A percentile compares a stretch with the other conserved stretches of the same genome.
Evolutionary conservation across 495 filamentous ascomycete genomes (phyloP).

Genomic region (Hyaloscypha finlandica): DNA sequence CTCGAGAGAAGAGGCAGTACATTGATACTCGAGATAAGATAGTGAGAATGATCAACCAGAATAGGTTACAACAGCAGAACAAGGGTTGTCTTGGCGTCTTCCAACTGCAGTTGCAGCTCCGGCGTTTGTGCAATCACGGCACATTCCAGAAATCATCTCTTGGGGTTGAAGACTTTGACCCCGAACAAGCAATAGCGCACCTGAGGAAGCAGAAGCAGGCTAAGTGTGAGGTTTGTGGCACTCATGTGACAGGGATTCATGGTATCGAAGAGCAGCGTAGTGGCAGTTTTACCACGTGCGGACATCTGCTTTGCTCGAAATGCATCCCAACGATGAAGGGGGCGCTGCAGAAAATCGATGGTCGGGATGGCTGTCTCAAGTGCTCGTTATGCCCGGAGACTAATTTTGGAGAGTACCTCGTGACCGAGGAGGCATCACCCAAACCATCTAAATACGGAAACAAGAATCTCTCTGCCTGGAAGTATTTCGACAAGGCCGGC

Average conservation of each 20-base stretch:
- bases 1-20: constrained; percentile 15
- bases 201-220: constrained; percentile 12
- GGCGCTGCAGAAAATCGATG: constrained; percentile 8
- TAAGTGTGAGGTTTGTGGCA: constrained; percentile 16
- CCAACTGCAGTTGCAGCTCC: constrained; percentile 43
- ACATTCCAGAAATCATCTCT: constrained; percentile 43
- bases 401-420: constrained; percentile 14
- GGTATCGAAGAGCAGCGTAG: constrained; percentile 12
- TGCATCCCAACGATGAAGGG: constrained; percentile 32
- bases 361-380: constrained; percentile 7
- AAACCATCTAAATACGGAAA: constrained; percentile 5
- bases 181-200: constrained; percentile 17
- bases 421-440: constrained; percentile 3
- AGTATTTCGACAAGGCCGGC: constrained; percentile 22
- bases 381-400: constrained; percentile 22
- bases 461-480: constrained; percentile 9
- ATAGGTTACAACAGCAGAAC: constrained; percentile 1
- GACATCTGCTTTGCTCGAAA: constrained; percentile 37
- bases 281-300: constrained; percentile 32
- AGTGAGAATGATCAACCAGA: constrained; percentile 4
- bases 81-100: constrained; percentile 39
- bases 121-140: constrained; percentile 50
- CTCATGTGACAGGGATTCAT: background rate
- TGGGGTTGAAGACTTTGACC: constrained; percentile 12
- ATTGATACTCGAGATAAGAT: background rate